Evolutionary conservation across 2,329 filamentous ascomycete species (phyloP).

Genomic region (Metarhizium humberi): DNA sequence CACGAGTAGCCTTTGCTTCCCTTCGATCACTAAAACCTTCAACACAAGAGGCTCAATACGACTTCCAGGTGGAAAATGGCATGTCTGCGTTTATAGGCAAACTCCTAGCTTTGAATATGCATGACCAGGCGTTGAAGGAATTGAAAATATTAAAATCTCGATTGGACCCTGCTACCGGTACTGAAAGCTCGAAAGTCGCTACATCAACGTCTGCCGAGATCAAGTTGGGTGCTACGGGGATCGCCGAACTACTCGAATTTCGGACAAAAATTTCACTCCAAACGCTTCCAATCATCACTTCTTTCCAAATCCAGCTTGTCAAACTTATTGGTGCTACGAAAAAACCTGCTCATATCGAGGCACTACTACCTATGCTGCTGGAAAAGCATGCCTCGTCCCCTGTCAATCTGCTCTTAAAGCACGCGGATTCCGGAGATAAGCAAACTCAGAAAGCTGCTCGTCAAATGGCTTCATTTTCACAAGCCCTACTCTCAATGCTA

Average conservation of each 20-base stretch:
- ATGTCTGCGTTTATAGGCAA: slow-evolving; percentile 62
- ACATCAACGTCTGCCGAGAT: slow-evolving; percentile 20
- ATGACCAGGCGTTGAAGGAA: slow-evolving; percentile 62
- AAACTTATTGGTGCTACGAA: slow-evolving; percentile 52
- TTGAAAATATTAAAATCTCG: slow-evolving; percentile 55
- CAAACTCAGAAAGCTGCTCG: slow-evolving; percentile 50
- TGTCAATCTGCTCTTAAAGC: slow-evolving; percentile 42
- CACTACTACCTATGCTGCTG: slow-evolving; percentile 45
- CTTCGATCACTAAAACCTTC: slow-evolving; percentile 49
- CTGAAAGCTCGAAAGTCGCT: slow-evolving; percentile 21
- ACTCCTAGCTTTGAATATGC: slow-evolving; percentile 53
- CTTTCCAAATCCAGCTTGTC: slow-evolving; percentile 55
- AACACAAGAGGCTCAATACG: slow-evolving; percentile 43
- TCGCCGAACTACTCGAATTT: slow-evolving; percentile 56
- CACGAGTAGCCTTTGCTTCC: slow-evolving; percentile 56
- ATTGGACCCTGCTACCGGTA: slow-evolving; percentile 33
- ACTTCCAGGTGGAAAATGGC: slow-evolving; percentile 62
- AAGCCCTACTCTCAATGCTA: slow-evolving; percentile 54
- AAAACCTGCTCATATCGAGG: slow-evolving; percentile 50
- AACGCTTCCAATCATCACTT: slow-evolving; percentile 47
- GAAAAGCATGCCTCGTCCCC: slow-evolving; percentile 46
- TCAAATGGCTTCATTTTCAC: slow-evolving; percentile 58
- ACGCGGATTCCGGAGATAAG: slow-evolving; percentile 31
- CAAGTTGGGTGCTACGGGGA: slow-evolving; percentile 18
- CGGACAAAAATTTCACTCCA: slow-evolving; percentile 31